A percentile compares a stretch with the other conserved stretches of the same genome.
Conservation (phyloP, 495 filamentous ascomycete genomes). For the Amorphotheca resinae region DNA sequence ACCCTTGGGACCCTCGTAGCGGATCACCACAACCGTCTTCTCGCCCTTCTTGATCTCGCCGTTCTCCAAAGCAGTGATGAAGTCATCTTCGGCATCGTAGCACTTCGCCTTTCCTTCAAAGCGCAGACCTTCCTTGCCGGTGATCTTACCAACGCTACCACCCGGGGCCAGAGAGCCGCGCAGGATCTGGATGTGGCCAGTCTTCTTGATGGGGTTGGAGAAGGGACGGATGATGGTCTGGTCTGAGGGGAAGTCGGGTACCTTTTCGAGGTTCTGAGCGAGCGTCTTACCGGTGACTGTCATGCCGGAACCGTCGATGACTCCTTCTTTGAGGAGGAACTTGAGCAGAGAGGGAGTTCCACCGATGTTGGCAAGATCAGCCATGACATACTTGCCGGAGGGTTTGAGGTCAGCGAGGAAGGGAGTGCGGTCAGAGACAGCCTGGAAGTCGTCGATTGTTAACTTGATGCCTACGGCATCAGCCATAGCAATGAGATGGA, state of each 20-base stretch:
- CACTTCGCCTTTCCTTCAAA: slow-evolving; percentile 83
- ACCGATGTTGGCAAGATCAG: slow-evolving; percentile 78
- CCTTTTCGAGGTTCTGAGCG: slow-evolving; percentile 74
- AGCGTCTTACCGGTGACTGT: slow-evolving; percentile 94
- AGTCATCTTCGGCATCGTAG: slow-evolving; percentile 75
- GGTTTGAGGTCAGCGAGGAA: slow-evolving; percentile 96
- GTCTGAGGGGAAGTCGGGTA: slow-evolving; percentile 64
- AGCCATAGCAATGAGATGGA: slow-evolving; percentile 93
- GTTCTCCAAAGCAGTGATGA: slow-evolving; percentile 63
- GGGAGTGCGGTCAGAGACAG: slow-evolving; percentile 79
- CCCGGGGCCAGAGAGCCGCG: slow-evolving; percentile 83
- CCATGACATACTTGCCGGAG: slow-evolving; percentile 93
- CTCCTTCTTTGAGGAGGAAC: slow-evolving; percentile 77
- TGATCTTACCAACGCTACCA: slow-evolving; percentile 94
- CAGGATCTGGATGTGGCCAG: slow-evolving; percentile 94
- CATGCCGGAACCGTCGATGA: slow-evolving; percentile 77
- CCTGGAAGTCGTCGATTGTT: slow-evolving; percentile 95
- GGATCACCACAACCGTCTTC: slow-evolving; percentile 94
- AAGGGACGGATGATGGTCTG: slow-evolving; percentile 89
- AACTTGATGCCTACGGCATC: slow-evolving; percentile 88
- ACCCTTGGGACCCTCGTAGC: slow-evolving; percentile 81
- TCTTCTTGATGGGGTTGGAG: slow-evolving; percentile 82
- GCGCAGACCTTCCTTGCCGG: slow-evolving; percentile 84
- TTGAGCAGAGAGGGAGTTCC: slow-evolving; percentile 87
- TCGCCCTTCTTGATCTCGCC: slow-evolving; percentile 90